Evolutionary conservation across 306 rosid species (phyloP), one percentile per base, ranked within the genome.

Genomic region (Rosa lucieae): DNA sequence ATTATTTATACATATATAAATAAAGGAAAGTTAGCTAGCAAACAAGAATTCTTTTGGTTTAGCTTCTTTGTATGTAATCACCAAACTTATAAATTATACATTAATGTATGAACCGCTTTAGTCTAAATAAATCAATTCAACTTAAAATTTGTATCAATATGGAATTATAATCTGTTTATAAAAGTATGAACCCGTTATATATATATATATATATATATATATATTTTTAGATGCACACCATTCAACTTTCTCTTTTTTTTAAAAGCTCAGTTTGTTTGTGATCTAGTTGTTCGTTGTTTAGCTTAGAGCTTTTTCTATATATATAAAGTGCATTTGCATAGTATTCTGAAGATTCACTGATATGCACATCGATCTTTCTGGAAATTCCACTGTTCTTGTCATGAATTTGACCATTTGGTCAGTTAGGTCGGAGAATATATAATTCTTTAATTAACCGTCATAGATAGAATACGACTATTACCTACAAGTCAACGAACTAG

Each of bases 361-460:
- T 12, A 62, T 29, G 42, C 10, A 29, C 18, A 63, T 29, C 20
- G 2, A 15, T 32, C 8, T 0, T 65, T 32, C 42, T 29, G 69
- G 20, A 14, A 12, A 5, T 37, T 21, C 67, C 21, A 66, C 70
- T 37, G 12, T 32, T 32, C 69, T 73, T n/a, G 52, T 73, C 49
- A 8, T 37, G 46, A 73, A 73, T 32, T 55, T 73, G 67, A 73
- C 77, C 26, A 53, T 37, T 11, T 73, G 67, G 67, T 73, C 77
- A 55, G n/a, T n/a, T 20, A 58, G 26, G 18, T 20, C 18, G 37
- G 42, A 23, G 37, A 51, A 9, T 6, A 18, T 35, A 52, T 18
- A 51, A 5, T 35, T 32, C 23, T 73, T 52, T 8, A 11, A 62
- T 18, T 51, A 51, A 51, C 20, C 8, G n/a, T 4, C 20, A 5